Percentiles rank a stretch among this genome's conserved stretches.
phyloP scores from a whole-genome alignment of 2,329 filamentous ascomycete species.

The Ophiostoma himal-ulmi region DNA sequence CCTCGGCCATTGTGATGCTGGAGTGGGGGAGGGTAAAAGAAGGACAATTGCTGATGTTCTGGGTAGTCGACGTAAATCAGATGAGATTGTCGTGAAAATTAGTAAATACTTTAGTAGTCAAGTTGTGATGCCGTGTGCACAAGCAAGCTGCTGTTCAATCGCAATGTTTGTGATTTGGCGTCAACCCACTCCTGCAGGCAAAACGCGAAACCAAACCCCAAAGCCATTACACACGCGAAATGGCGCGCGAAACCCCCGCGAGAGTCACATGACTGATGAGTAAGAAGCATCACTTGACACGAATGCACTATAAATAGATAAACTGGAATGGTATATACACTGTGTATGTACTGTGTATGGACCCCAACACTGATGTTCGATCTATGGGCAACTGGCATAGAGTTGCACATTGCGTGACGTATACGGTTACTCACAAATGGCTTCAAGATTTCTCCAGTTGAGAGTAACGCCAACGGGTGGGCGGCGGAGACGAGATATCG shows the following conservation, averaged over 20 bases:
- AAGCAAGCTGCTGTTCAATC: constrained; percentile 9
- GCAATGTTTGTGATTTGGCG: constrained; percentile 12
- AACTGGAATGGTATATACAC: neutral
- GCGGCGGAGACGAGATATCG: neutral
- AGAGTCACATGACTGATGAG: constrained; percentile 22
- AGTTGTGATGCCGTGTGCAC: constrained; percentile 1
- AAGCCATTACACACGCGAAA: constrained; percentile 7
- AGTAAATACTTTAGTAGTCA: neutral
- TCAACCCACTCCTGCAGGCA: neutral
- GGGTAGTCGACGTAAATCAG: neutral
- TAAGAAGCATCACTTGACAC: neutral
- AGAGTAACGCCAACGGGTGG: neutral
- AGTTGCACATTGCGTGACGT: neutral
- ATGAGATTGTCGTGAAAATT: neutral
- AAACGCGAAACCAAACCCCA: constrained; percentile 21
- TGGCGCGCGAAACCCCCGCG: constrained; percentile 27
- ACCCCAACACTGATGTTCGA: neutral
- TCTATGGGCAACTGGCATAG: neutral
- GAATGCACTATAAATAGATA: too few relatives aligned
- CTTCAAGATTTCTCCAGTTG: neutral
- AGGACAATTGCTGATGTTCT: neutral
- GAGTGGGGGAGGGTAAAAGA: neutral
- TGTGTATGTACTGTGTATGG: neutral
- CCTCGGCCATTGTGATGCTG: constrained; percentile 26
- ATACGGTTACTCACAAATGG: neutral